Conservation (phyloP, 139 green algal genomes). For the Chlamydomonas schloesseri region DNA sequence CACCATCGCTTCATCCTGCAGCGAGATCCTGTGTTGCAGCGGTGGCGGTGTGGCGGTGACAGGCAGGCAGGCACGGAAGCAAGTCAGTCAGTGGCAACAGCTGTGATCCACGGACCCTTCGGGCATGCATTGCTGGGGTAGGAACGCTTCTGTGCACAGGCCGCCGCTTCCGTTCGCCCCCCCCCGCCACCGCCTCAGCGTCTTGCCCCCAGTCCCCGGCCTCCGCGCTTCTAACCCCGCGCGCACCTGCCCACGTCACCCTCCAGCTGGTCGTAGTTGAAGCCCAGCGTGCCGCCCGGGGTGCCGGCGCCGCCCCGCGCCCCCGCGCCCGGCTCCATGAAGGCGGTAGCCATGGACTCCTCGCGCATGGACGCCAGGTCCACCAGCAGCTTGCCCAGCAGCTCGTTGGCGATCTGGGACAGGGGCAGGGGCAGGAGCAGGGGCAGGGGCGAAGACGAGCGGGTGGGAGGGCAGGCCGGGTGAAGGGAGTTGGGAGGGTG, state of each 20-base stretch:
- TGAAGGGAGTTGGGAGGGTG: too few relatives aligned
- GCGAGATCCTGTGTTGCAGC: conserved; percentile 12
- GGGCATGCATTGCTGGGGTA: too few relatives aligned
- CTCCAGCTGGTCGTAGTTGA: conserved; percentile 45
- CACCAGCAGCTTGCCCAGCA: conserved; percentile 94
- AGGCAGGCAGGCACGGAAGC: too few relatives aligned
- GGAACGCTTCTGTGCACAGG: too few relatives aligned
- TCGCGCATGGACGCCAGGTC: conserved; percentile 92
- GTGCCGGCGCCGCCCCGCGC: conserved; percentile 7
- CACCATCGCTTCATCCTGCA: conserved; percentile 57
- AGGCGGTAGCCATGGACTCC: conserved; percentile 74
- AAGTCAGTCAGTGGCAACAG: too few relatives aligned
- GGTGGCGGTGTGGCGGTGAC: background rate
- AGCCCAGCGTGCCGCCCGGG: background rate
- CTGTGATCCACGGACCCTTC: too few relatives aligned
- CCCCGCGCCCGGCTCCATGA: conserved; percentile 42
- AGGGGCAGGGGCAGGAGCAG: too few relatives aligned
- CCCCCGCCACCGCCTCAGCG: background rate
- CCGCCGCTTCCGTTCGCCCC: too few relatives aligned
- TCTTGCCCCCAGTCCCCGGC: background rate
- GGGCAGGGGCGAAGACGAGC: too few relatives aligned
- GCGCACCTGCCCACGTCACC: conserved; percentile 32
- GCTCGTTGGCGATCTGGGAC: conserved; percentile 60
- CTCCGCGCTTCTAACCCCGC: too few relatives aligned
- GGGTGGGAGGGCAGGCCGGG: too few relatives aligned